These are phyloP conservation scores for Phytomonas sp. DNA, from an alignment of 208 protist species.

Conservation along the genomic window DNA sequence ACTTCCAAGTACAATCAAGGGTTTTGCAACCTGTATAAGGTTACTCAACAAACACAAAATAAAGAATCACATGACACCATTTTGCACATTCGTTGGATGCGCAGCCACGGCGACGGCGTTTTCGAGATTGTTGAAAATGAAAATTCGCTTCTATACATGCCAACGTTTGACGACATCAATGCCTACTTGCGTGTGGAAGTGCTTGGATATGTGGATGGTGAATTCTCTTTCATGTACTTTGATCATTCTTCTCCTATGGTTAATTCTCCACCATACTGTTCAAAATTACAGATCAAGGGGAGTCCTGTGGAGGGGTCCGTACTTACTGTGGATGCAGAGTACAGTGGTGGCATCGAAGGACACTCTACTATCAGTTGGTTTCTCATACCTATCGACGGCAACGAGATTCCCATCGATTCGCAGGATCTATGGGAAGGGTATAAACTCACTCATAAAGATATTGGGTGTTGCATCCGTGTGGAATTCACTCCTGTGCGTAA, in stretches of 20 bases:
- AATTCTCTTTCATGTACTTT: slow-evolving; percentile 88
- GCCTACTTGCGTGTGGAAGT: slow-evolving; percentile 84
- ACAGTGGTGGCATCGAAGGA: slow-evolving; percentile 83
- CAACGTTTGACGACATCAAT: slow-evolving; percentile 67
- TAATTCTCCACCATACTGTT: slow-evolving; percentile 65
- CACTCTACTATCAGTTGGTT: slow-evolving; percentile 81
- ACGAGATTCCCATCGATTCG: slow-evolving; percentile 58
- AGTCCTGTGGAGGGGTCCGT: slow-evolving; percentile 60
- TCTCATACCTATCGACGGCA: slow-evolving; percentile 58
- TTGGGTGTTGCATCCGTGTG: slow-evolving; percentile 81
- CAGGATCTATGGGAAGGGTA: slow-evolving; percentile 79
- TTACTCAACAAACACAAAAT: slow-evolving; percentile 52
- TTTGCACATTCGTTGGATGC: slow-evolving; percentile 90
- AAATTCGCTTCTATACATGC: slow-evolving; percentile 73
- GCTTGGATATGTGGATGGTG: slow-evolving; percentile 80
- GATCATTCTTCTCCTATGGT: slow-evolving; percentile 84
- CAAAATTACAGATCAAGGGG: slow-evolving; percentile 75
- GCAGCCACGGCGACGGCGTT: slow-evolving; percentile 50
- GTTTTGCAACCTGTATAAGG: slow-evolving; percentile 83
- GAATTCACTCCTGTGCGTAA: slow-evolving; percentile 83
- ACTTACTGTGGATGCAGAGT: slow-evolving; percentile 76
- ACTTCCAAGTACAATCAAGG: slow-evolving; percentile 83
- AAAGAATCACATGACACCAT: slow-evolving; percentile 38
- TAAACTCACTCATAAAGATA: slow-evolving; percentile 61
- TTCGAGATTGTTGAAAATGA: slow-evolving; percentile 87